Evolutionary conservation across 257 asterid species (phyloP), one percentile per base, ranked within the genome.

Genomic region (Ballota nigra): DNA sequence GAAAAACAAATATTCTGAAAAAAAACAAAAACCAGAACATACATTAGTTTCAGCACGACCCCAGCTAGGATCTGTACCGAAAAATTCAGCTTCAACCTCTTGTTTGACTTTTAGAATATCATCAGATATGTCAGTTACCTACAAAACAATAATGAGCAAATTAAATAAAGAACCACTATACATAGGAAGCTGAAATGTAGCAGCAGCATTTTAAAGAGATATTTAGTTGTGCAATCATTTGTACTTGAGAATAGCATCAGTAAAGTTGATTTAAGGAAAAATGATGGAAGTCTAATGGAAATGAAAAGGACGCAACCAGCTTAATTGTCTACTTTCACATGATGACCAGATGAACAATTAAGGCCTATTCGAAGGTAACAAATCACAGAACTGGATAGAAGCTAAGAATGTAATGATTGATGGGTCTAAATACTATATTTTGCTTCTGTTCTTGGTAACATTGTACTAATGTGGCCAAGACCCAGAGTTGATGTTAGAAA

Each of bases 31-130:
- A 28, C 8, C 29, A 13, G 3, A 40, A 77, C 92, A 77, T 81
- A 95, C 99, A 83, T 67, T 86, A 60, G 41, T 82, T 80, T 92
- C 97, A 38, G 66, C 89, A 60, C 78, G 94, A 22, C 73, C 78
- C 97, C 96, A 90, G 75, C 66, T 83, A 52, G 92, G 89, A 58
- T 92, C 96, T 64, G 84, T 69, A 15, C 96, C 96, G 83, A 88
- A 86, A 86, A 83, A 86, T 66, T 95, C 99, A 75, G 92, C 84
- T 75, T 86, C 97, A 78, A 92, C 83, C 77, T 88, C 97, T 80
- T 81, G 90, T 67, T 86, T 89, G 72, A 87, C 86, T 80, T 73
- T 86, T 51, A 89, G 85, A 71, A 95, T 83, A 49, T 84, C 88
- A 64, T 92, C 91, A 0, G 95, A 68, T 70, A 85, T 76, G 66